Conservation (phyloP, 2,329 filamentous ascomycete genomes). For the Furcasterigmium sp. region DNA sequence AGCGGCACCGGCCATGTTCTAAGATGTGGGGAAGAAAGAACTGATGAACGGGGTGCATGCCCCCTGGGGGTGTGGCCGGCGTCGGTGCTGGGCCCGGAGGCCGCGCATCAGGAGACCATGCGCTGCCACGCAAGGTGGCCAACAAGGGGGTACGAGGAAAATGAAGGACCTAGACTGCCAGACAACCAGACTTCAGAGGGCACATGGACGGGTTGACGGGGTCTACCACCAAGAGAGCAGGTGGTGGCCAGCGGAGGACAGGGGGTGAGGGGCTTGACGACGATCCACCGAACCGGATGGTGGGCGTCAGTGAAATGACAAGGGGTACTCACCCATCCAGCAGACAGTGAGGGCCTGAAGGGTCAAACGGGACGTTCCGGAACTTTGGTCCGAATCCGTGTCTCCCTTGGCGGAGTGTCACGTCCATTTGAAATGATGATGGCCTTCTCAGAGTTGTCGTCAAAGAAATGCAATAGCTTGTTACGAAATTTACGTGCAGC, state of each 20-base stretch:
- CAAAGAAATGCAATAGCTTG: no score
- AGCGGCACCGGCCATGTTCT: background rate
- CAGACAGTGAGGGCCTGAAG: background rate
- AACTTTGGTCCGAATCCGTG: slow-evolving; percentile 1
- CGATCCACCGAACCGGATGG: background rate
- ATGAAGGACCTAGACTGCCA: no score
- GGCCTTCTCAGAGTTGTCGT: no score
- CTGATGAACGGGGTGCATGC: background rate
- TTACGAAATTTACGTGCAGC: no score
- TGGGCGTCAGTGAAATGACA: background rate
- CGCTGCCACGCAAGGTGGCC: slow-evolving; percentile 8
- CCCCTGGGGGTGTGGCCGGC: background rate
- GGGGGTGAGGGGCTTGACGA: background rate
- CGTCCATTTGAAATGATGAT: no score
- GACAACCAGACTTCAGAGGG: no score
- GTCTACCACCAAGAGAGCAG: no score
- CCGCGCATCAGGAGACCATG: background rate
- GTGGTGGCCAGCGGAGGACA: background rate
- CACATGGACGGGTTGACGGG: no score
- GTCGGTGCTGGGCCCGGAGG: background rate
- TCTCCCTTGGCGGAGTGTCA: background rate
- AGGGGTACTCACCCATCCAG: background rate
- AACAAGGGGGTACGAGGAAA: no score
- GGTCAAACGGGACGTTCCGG: background rate
- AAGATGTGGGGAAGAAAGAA: background rate